Percentiles rank a stretch among this genome's conserved stretches.
These are phyloP conservation scores for Pisolithus thermaeus DNA, from an alignment of 1,284 basidiomycete species.

Conservation along the genomic window DNA sequence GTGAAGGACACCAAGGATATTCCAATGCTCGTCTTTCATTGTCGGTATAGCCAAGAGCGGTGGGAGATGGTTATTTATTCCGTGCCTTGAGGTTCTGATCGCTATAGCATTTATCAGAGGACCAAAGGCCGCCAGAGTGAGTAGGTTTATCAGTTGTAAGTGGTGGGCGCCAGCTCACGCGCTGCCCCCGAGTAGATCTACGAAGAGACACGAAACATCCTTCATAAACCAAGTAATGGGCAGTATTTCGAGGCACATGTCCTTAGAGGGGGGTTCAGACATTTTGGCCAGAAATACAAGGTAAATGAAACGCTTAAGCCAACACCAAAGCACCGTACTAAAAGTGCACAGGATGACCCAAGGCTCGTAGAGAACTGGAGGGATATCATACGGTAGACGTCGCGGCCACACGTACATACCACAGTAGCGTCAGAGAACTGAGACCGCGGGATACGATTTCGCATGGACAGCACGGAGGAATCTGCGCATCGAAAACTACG, in stretches of 20 bases:
- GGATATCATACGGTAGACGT: slow-evolving; percentile 18
- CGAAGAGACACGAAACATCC: slow-evolving; percentile 46
- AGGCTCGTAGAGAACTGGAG: slow-evolving; percentile 68
- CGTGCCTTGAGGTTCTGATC: slow-evolving; percentile 1
- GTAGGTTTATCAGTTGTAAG: slow-evolving; percentile 8
- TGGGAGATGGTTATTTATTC: slow-evolving; percentile 29
- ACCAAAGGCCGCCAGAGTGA: slow-evolving; percentile 66
- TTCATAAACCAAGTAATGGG: slow-evolving; percentile 33
- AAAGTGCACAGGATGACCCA: slow-evolving; percentile 49
- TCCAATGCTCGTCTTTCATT: slow-evolving; percentile 68
- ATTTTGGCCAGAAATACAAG: slow-evolving; percentile 65
- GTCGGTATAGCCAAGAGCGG: slow-evolving; percentile 68
- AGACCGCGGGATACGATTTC: background rate
- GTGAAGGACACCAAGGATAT: slow-evolving; percentile 57
- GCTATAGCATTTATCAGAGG: slow-evolving; percentile 39
- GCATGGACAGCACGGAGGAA: too few species aligned
- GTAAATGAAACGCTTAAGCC: slow-evolving; percentile 28
- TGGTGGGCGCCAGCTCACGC: background rate
- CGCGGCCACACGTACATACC: background rate
- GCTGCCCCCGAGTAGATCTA: slow-evolving; percentile 48
- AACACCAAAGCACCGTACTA: background rate
- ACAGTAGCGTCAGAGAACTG: too few species aligned
- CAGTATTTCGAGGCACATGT: slow-evolving; percentile 51
- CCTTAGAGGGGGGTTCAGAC: slow-evolving; percentile 63
- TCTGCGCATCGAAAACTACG: background rate